Percentiles rank a stretch among this genome's conserved stretches.
Evolutionary conservation across 2,329 filamentous ascomycete species (phyloP).

Genomic region (Alternaria novae-zelandiae): DNA sequence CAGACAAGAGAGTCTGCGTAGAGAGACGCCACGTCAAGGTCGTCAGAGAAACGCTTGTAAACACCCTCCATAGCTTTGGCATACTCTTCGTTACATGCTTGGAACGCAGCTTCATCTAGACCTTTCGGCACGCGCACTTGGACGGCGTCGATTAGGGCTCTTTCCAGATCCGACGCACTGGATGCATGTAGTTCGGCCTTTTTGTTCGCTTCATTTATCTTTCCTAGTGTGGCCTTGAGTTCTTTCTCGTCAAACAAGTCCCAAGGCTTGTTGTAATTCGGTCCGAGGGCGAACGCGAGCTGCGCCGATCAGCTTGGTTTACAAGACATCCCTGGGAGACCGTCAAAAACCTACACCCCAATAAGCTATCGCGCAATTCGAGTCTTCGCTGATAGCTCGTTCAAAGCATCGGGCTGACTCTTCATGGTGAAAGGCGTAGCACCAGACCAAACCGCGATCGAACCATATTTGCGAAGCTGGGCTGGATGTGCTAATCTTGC

Average conservation of each 20-base stretch:
- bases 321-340: not conserved
- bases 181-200: conserved; percentile 52
- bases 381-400: conserved; percentile 62
- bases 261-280: conserved; percentile 84
- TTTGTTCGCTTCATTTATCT: conserved; percentile 55
- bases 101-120: conserved; percentile 51
- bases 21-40: conserved; percentile 68
- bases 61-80: conserved; percentile 66
- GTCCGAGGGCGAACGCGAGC: conserved; percentile 70
- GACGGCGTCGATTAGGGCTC: conserved; percentile 69
- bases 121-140: conserved; percentile 51
- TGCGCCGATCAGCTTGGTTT: conserved; percentile 45
- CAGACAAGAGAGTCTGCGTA: conserved; percentile 72
- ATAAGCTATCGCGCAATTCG: conserved; percentile 66
- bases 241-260: conserved; percentile 70
- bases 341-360: conserved; percentile 62
- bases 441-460: conserved; percentile 74
- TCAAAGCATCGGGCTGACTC: conserved; percentile 71
- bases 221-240: conserved; percentile 57
- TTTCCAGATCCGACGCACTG: conserved; percentile 60
- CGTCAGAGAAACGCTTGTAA: conserved; percentile 60
- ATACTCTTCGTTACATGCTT: conserved; percentile 65
- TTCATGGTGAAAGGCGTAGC: conserved; percentile 78
- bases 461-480: conserved; percentile 69
- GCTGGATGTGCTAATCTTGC: conserved; percentile 62